A percentile compares a stretch with the other conserved stretches of the same genome.
These are phyloP conservation scores for Cyclospora cayetanensis DNA, from an alignment of 169 alveolate species.

Conservation along the genomic window DNA sequence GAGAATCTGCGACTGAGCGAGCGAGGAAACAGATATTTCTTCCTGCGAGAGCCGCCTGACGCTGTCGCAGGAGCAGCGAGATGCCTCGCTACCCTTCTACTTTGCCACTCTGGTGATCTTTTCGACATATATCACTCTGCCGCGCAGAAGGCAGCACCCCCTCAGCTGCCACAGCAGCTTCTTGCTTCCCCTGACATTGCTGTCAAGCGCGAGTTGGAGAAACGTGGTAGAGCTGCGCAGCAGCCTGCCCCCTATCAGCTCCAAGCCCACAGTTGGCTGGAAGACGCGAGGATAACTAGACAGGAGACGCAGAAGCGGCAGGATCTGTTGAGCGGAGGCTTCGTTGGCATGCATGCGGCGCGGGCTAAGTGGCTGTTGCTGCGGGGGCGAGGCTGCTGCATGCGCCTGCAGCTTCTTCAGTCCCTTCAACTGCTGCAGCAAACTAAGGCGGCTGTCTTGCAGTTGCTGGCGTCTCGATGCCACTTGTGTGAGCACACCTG, in stretches of 20 bases:
- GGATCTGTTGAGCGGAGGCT: neutral
- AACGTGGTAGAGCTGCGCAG: no score
- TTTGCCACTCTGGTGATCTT: no score
- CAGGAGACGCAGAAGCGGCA: neutral
- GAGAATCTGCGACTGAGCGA: conserved; percentile 29
- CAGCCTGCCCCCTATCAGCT: no score
- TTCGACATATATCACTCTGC: no score
- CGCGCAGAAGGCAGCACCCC: neutral
- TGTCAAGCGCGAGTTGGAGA: no score
- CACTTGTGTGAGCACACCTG: neutral
- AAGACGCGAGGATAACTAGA: neutral
- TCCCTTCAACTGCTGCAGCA: neutral
- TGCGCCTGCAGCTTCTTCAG: neutral
- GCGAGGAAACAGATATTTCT: neutral
- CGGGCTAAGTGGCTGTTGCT: neutral
- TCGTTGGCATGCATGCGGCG: neutral
- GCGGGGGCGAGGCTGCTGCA: neutral
- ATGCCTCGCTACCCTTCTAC: neutral
- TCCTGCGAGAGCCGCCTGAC: conserved; percentile 38
- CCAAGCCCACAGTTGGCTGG: no score
- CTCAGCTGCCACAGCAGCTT: neutral
- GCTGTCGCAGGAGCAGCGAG: conserved; percentile 7
- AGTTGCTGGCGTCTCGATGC: neutral
- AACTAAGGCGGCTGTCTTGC: neutral
- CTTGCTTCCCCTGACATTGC: neutral